A percentile compares a stretch with the other conserved stretches of the same genome.
Conservation (phyloP, 768 basidiomycete species). For the Boletus huronensis region DNA sequence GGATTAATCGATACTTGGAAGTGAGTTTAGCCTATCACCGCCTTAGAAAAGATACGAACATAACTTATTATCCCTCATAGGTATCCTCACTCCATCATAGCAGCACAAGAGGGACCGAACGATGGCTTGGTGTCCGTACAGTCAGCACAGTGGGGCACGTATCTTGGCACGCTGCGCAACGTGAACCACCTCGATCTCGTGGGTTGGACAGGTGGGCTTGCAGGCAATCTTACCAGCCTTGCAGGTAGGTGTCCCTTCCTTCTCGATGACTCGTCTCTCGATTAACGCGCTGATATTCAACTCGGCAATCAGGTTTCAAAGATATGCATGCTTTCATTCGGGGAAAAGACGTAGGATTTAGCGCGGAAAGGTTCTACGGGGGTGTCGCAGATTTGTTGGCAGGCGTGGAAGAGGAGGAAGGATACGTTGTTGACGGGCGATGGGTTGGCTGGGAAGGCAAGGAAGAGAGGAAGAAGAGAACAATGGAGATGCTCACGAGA, state of each 20-base stretch:
- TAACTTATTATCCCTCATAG: slow-evolving; percentile 7
- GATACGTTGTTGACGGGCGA: slow-evolving; percentile 20
- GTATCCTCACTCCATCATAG: slow-evolving; percentile 77
- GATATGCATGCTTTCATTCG: slow-evolving; percentile 89
- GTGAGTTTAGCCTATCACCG: slow-evolving; percentile 19
- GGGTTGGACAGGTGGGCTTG: slow-evolving; percentile 67
- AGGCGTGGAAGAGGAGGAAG: slow-evolving; percentile 65
- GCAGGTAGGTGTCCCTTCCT: slow-evolving; percentile 9
- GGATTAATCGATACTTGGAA: slow-evolving; percentile 91
- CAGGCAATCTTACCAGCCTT: slow-evolving; percentile 25
- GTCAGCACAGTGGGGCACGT: slow-evolving; percentile 92
- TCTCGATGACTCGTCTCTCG: neutral
- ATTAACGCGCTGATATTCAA: neutral
- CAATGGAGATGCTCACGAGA: neutral
- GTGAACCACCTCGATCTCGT: slow-evolving; percentile 94
- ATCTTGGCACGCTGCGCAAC: slow-evolving; percentile 85
- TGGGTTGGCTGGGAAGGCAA: slow-evolving; percentile 22
- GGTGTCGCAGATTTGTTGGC: slow-evolving; percentile 78
- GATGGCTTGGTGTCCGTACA: slow-evolving; percentile 90
- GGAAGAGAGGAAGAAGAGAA: slow-evolving; percentile 14
- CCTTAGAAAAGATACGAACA: neutral
- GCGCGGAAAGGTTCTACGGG: slow-evolving; percentile 88
- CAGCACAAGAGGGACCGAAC: slow-evolving; percentile 87
- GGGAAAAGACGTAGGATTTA: slow-evolving; percentile 88
- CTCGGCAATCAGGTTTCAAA: slow-evolving; percentile 39